Percentiles rank a stretch among this genome's conserved stretches.
Evolutionary conservation across 352 stramenopile genomes (phyloP).

Genomic region (Globisporangium cystogenes): DNA sequence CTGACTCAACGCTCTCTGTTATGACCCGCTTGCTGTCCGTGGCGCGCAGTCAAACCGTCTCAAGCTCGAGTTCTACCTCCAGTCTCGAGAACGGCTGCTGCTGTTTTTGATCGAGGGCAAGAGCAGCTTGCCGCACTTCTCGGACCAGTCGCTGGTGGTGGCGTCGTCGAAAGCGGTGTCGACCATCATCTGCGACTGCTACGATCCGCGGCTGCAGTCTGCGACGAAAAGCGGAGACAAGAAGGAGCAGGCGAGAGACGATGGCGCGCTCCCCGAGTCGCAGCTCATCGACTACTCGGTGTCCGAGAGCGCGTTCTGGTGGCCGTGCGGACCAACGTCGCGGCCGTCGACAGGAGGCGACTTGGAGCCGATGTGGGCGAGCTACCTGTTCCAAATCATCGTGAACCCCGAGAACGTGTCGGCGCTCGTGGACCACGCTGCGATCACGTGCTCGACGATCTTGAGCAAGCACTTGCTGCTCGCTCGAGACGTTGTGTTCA

Average conservation of each 20-base stretch:
- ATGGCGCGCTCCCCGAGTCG: conserved; percentile 66
- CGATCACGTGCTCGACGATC: conserved; percentile 63
- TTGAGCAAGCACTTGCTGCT: conserved; percentile 79
- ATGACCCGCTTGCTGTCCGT: background rate
- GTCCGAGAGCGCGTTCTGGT: conserved; percentile 75
- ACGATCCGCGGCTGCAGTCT: conserved; percentile 46
- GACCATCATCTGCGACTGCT: conserved; percentile 71
- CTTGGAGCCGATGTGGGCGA: conserved; percentile 60
- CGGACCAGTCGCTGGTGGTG: conserved; percentile 40
- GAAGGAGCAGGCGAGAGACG: conserved; percentile 27
- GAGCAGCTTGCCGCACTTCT: conserved; percentile 41
- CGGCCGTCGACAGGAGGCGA: conserved; percentile 9
- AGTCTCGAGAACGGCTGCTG: conserved; percentile 44
- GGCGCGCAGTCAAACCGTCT: conserved; percentile 27
- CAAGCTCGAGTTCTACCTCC: conserved; percentile 59
- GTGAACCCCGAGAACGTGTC: conserved; percentile 56
- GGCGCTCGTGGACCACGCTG: conserved; percentile 69
- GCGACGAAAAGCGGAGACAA: conserved; percentile 10
- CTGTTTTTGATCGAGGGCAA: conserved; percentile 50
- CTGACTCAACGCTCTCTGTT: conserved; percentile 8
- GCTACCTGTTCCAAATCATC: conserved; percentile 60
- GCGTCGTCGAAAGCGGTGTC: conserved; percentile 52
- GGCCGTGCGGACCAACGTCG: conserved; percentile 43
- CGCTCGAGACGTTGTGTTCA: conserved; percentile 61
- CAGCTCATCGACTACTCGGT: conserved; percentile 72